Percentiles rank a stretch among this genome's conserved stretches.
Conservation (phyloP, 176 grass and related monocot genomes). For the Aechmea fasciata region DNA sequence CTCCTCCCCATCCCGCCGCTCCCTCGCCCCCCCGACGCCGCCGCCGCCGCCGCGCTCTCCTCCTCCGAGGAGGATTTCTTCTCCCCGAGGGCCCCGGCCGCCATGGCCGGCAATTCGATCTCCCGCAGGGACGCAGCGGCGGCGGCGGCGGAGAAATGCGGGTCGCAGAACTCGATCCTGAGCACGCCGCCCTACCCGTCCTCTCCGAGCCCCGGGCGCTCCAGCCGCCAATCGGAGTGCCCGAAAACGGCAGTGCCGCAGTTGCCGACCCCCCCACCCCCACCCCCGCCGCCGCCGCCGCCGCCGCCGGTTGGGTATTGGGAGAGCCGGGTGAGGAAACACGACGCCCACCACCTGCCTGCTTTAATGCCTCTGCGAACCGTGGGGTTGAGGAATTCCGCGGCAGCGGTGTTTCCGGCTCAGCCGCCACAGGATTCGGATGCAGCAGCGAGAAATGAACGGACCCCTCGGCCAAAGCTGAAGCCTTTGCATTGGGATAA, state of each 20-base stretch:
- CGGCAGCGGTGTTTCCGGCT: slow-evolving; percentile 17
- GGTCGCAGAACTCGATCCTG: background rate
- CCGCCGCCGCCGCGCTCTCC: background rate
- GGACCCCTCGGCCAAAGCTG: slow-evolving; percentile 29
- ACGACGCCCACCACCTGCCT: background rate
- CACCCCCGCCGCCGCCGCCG: background rate
- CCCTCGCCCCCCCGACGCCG: slow-evolving; percentile 1
- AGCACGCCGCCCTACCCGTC: background rate
- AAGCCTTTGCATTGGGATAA: slow-evolving; percentile 82
- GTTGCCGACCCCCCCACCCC: background rate
- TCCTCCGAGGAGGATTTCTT: slow-evolving; percentile 13
- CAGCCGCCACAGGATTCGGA: slow-evolving; percentile 11
- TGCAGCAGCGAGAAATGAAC: slow-evolving; percentile 22
- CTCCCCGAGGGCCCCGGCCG: background rate
- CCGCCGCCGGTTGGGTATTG: too few relatives aligned
- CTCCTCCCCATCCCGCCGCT: slow-evolving; percentile 1
- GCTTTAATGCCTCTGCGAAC: background rate
- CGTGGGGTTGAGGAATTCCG: slow-evolving; percentile 20
- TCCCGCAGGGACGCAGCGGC: background rate
- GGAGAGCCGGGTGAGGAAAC: too few relatives aligned
- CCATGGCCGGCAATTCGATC: background rate
- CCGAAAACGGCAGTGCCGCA: too few relatives aligned
- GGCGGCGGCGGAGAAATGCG: background rate
- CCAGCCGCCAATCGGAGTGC: too few relatives aligned
- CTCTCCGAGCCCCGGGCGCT: background rate